Evolutionary conservation across 345 rosid genomes (phyloP), one percentile per base, ranked within the genome.

Genomic region (Sisymbrium altissimum): DNA sequence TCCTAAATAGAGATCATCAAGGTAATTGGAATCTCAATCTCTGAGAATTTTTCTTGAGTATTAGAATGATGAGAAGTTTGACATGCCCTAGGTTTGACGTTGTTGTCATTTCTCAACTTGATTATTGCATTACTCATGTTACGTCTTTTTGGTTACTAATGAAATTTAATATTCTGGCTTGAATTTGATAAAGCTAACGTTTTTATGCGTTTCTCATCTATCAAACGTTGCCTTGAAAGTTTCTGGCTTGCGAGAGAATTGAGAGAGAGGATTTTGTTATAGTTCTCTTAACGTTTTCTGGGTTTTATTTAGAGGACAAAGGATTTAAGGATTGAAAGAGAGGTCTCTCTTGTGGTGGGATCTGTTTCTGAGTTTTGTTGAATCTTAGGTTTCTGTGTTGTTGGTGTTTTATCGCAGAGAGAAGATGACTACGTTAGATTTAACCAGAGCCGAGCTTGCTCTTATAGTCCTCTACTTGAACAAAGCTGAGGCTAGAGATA

Each of bases 401-500:
- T 33, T 55, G 25, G 61, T 70, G 3, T 67, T 7, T 58, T 75
- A 19, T 58, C 39, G 77, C 53, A 70, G 84, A 73, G 80, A 72
- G 75, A 64, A 53, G 17, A 92, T 96, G 99, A 89, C 85, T 76
- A 81, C 95, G 0, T 74, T 96, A 75, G 96, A 92, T 74, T 88
- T 79, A 7, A 71, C 94, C 4, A 89, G 99, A 81, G 91, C 95
- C 0, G 97, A 96, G 76, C 95, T 96, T 79, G 93, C 83, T 66
- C 95, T 90, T 52, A 62, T 87, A 10, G 93, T 96, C 54, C 71
- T 96, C 30, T 96, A 87, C 80, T 85, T 96, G 86, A 92, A 89
- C 75, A 92, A 92, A 84, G 98, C 96, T 76, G 99, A 92, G 77
- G 96, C 98, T 67, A 86, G 99, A 81, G 99, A 96, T 81, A 96